Evolutionary conservation across 306 rosid species (phyloP).

Genomic region (Carpinus fangiana): DNA sequence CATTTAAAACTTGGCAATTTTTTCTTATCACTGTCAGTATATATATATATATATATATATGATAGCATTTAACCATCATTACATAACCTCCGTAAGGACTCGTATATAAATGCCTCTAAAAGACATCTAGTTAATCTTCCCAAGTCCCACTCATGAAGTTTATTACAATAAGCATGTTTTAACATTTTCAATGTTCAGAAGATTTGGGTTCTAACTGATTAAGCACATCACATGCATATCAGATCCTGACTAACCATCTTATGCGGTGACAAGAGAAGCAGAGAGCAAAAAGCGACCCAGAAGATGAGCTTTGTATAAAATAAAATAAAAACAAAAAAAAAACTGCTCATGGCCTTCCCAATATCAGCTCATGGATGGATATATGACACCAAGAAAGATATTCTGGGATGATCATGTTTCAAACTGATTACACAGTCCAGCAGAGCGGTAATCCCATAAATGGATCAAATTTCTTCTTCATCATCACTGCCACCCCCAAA

Average conservation of each 20-base stretch:
- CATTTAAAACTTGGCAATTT: too few species aligned
- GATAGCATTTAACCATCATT: not conserved
- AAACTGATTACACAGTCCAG: not conserved
- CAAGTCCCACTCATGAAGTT: not conserved
- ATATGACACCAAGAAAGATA: not conserved
- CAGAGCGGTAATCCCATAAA: not conserved
- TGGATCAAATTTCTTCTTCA: conserved; percentile 51
- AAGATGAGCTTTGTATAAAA: not conserved
- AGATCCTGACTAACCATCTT: not conserved
- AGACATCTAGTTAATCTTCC: not conserved
- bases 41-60: not conserved
- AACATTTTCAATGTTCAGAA: not conserved
- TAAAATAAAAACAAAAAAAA: too few species aligned
- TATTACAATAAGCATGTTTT: not conserved
- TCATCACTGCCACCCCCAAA: conserved; percentile 74
- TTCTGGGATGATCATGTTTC: not conserved
- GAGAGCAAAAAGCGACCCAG: not conserved
- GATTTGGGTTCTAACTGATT: not conserved
- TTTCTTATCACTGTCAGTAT: not conserved
- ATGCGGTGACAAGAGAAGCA: not conserved
- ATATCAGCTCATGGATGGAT: not conserved
- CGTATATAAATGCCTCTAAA: not conserved
- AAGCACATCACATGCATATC: not conserved
- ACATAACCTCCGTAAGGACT: not conserved
- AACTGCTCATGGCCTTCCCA: not conserved